Base-by-base conservation (phyloP, 805 yeast species). In the Yamadazyma ubonensis region DNA sequence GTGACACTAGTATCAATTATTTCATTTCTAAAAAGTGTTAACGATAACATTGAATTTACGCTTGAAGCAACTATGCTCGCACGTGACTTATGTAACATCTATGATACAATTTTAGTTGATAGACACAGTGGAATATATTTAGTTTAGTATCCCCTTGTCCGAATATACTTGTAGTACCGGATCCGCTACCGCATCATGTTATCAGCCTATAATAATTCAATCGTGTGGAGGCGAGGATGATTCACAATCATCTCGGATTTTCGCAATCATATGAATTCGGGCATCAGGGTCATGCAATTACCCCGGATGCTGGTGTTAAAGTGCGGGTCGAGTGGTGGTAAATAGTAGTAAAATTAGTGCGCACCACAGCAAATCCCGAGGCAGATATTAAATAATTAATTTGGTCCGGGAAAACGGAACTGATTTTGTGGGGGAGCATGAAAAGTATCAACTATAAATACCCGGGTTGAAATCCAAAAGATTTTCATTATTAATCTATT, bases 341-440 rank as follows among this genome's bases (percentile, higher is more conserved):
- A 10, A 10, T 12, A 23, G n/a, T 12, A 4, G 26, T 23, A 12
- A 12, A 23, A 23, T 4, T 4, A 18, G 22, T 15, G 33, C 18
- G 9, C 33, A 17, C 27, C 4, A 11, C 9, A 11, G 16, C 26
- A 32, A 32, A 21, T 35, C 31, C 32, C 32, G 31, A 35, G 38
- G 38, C 23, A 35, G 38, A 12, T 17, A 21, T 4, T 32, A 32
- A 20, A n/a, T 11, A 8, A 17, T 6, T n/a, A 16, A 10, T 18
- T 38, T n/a, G n/a, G n/a, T 49, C 52, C 54, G 58, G 58, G 39
- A 43, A 47, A 52, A 46, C 26, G 58, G 54, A 52, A 31, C 36
- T 26, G 12, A 29, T 34, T 42, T 46, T 46, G 50, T 46, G 50
- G 50, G 50, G 50, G 50, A 43, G 31, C 21, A 33, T 31, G 41